A percentile compares a stretch with the other conserved stretches of the same genome.
Conservation (phyloP, 768 basidiomycete species). For the Aureoboletus auriporus region DNA sequence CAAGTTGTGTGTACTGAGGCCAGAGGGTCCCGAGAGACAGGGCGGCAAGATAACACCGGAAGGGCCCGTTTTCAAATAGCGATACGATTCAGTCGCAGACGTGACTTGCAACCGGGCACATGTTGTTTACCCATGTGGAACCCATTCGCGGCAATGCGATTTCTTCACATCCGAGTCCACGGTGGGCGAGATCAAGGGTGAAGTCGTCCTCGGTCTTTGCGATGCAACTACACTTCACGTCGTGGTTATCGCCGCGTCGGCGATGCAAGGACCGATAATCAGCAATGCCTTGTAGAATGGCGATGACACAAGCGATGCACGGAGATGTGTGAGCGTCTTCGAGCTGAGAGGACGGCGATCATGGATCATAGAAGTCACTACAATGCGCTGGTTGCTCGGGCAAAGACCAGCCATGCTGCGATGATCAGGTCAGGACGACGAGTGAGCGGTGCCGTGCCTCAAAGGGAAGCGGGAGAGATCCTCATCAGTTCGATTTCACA, state of each 20-base stretch:
- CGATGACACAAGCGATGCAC: not conserved
- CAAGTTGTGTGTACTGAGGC: constrained; percentile 1
- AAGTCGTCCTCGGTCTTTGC: constrained; percentile 2
- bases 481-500: constrained; percentile 18
- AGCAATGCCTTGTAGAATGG: not conserved
- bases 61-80: constrained; percentile 22
- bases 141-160: constrained; percentile 15
- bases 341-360: constrained; percentile 12
- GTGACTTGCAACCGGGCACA: constrained; percentile 20
- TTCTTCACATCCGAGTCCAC: not conserved
- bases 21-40: not conserved
- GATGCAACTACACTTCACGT: constrained; percentile 1
- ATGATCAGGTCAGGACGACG: not conserved
- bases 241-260: constrained; percentile 1
- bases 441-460: constrained; percentile 8
- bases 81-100: not conserved
- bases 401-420: not conserved
- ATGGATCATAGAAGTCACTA: not conserved
- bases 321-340: constrained; percentile 5
- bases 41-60: constrained; percentile 19
- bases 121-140: constrained; percentile 17
- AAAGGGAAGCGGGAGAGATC: constrained; percentile 9
- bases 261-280: not conserved
- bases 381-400: no score
- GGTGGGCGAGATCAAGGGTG: no score